phyloP scores from a whole-genome alignment of 2,329 filamentous ascomycete species.

The Cladophialophora immunda region DNA sequence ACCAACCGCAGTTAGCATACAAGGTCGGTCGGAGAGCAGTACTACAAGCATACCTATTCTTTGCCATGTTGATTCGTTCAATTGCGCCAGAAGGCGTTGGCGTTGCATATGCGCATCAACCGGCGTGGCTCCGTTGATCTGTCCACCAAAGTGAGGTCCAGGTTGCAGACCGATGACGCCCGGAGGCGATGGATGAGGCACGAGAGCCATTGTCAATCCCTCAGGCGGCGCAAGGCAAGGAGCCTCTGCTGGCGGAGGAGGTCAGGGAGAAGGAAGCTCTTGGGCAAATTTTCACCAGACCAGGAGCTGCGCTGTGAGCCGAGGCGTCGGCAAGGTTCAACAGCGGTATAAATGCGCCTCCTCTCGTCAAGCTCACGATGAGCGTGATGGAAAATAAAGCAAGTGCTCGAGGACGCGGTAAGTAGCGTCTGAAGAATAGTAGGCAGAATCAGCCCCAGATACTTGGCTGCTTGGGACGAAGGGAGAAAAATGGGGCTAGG shows the following conservation, averaged over 20 bases:
- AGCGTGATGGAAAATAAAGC: background rate
- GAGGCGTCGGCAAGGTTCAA: background rate
- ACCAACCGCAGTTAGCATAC: constrained; percentile 27
- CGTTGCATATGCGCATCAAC: constrained; percentile 49
- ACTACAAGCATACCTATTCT: constrained; percentile 78
- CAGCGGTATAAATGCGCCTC: background rate
- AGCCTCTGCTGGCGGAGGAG: background rate
- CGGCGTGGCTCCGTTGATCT: constrained; percentile 59
- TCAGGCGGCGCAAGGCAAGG: background rate
- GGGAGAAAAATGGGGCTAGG: background rate
- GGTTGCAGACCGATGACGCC: constrained; percentile 36
- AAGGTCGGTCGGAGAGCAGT: background rate
- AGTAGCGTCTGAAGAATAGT: background rate
- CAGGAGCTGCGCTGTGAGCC: background rate
- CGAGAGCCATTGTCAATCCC: constrained; percentile 31
- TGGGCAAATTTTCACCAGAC: background rate
- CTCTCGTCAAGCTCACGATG: background rate
- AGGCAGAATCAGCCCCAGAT: background rate
- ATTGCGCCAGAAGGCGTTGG: constrained; percentile 73
- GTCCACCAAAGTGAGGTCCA: constrained; percentile 55
- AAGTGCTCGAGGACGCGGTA: background rate
- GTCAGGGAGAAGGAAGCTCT: background rate
- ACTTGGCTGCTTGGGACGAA: background rate
- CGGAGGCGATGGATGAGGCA: constrained; percentile 37
- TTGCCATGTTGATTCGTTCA: constrained; percentile 91